phyloP scores from a whole-genome alignment of 2,329 filamentous ascomycete species.

The Ceratocystis diversiconidia region DNA sequence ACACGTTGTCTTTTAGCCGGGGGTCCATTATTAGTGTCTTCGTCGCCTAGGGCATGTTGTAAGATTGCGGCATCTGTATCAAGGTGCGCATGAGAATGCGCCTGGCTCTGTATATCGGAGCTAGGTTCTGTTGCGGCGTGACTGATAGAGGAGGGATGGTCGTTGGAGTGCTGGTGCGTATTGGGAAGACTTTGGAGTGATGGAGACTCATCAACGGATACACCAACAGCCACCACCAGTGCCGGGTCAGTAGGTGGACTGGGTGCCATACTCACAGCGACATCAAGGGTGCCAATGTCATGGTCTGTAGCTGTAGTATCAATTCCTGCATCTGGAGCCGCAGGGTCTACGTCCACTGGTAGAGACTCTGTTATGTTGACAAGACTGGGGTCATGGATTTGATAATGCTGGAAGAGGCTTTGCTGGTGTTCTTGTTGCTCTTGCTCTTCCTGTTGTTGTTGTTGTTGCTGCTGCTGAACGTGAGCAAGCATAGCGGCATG shows the following conservation, averaged over 20 bases:
- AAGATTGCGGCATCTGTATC: background rate
- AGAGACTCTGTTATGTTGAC: background rate
- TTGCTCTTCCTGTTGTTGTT: background rate
- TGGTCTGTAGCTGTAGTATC: background rate
- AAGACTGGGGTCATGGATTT: slow-evolving; percentile 5
- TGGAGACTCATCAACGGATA: background rate
- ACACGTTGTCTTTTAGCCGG: slow-evolving; percentile 2
- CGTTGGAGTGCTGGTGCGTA: background rate
- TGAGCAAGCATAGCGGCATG: slow-evolving; percentile 3
- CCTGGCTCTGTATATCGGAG: background rate
- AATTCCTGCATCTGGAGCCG: background rate
- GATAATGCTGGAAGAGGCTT: background rate
- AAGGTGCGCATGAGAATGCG: background rate
- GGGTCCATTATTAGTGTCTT: background rate
- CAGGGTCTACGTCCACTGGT: background rate
- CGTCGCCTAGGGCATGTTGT: background rate
- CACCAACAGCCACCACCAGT: background rate
- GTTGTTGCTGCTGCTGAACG: slow-evolving; percentile 7
- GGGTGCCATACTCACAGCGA: background rate
- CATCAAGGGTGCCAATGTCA: background rate
- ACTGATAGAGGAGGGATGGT: background rate
- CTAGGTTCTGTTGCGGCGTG: background rate
- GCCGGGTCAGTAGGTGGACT: slow-evolving; percentile 9
- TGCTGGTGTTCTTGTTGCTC: background rate
- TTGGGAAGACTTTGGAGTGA: background rate